phyloP scores from a whole-genome alignment of 169 alveolate genomes.

The Eimeria acervulina region DNA sequence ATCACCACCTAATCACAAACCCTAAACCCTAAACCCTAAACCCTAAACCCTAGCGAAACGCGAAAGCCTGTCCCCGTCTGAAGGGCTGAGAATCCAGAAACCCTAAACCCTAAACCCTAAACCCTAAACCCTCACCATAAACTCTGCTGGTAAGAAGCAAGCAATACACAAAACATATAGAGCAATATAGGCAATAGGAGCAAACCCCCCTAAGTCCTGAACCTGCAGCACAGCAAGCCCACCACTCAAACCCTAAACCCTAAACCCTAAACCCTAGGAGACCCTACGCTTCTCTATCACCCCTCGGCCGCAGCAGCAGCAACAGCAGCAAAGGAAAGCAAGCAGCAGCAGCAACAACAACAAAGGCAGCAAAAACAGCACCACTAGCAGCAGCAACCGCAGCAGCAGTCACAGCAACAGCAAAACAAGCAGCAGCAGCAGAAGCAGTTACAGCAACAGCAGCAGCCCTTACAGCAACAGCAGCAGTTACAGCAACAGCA shows the following conservation, averaged over 20 bases:
- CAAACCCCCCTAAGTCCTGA: constrained; percentile 35
- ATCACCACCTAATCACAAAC: too few species aligned
- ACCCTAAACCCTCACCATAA: constrained; percentile 53
- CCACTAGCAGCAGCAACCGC: not conserved
- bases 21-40: constrained; percentile 6
- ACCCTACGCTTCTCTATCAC: not conserved
- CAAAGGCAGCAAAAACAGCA: not conserved
- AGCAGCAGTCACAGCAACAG: constrained; percentile 26
- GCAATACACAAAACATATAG: constrained; percentile 36
- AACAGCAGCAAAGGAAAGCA: not conserved
- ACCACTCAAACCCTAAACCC: constrained; percentile 37
- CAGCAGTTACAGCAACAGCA: not conserved
- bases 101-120: not conserved
- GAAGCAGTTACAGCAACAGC: not conserved
- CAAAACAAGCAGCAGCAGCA: constrained; percentile 22
- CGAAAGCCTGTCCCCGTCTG: not conserved
- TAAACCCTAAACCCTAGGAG: constrained; percentile 8
- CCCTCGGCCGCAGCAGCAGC: not conserved
- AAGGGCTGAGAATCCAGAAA: not conserved
- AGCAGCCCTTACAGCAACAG: not conserved
- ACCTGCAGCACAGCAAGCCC: constrained; percentile 54
- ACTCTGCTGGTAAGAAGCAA: constrained; percentile 74
- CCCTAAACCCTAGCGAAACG: constrained; percentile 2
- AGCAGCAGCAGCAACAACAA: not conserved
- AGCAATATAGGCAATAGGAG: constrained; percentile 68